Base-by-base conservation (phyloP, 106 monocot genomes). In the Apostasia shenzhenica region DNA sequence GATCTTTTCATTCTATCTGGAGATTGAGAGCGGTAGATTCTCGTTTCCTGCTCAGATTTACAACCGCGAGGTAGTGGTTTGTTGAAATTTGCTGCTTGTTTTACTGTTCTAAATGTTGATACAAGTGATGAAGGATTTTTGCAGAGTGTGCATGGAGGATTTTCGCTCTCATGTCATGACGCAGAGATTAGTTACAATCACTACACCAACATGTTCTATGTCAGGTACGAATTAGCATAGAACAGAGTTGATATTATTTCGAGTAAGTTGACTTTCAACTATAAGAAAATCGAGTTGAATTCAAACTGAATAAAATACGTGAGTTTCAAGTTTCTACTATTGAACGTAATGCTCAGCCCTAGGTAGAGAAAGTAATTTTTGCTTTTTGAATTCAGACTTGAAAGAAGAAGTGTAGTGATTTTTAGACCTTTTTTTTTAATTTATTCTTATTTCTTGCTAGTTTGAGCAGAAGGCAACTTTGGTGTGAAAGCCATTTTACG, bases 21-120 rank as follows among this genome's bases (percentile, higher is more conserved):
- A 81, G 44, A 70, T 92, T 3, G 88, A 92, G 70, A 77, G 75
- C 10, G 92, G 92, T 67, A 78, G 75, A 57, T 83, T 85, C 71
- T 88, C 81, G 76, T 92, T 92, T 60, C 85, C 92, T 73, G 92
- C 92, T 42, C 92, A 92, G 72, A 80, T 92, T 59, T 92, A 81
- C 76, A 92, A 92, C 50, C 88, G 92, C 6, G 88, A 92, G 92
- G 92, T 92, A 78, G 41, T 51, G 4, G 11, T 1, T 1, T 41
- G 1, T 43, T 14, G 54, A 49, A 13, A 14, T 70, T 58, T 45
- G 13, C 40, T 70, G 11, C 46, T 45, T 1, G 8, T 54, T 38
- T 9, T 45, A 14, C 38, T 38, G 4, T 61, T 41, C 1, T 42
- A 4, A 41, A 8, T 41, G 7, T 61, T 61, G 38, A 5, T 39